These are phyloP conservation scores for Mucor piriformis DNA, from an alignment of 371 early-diverging fungal genomes.

Conservation along the genomic window DNA sequence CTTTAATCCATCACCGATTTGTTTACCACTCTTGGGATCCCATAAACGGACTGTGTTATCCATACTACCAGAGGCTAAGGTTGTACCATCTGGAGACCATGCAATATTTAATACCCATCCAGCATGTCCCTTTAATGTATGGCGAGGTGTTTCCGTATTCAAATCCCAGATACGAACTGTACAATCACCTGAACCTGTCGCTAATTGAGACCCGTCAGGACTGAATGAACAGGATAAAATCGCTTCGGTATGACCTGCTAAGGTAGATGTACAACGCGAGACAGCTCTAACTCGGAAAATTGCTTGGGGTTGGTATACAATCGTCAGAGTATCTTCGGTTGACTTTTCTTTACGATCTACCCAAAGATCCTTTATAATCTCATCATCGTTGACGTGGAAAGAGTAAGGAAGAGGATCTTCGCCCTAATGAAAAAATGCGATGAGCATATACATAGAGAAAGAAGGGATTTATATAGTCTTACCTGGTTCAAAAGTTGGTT, in stretches of 20 bases:
- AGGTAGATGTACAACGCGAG: conserved; percentile 84
- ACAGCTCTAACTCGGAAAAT: conserved; percentile 92
- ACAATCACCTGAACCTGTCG: conserved; percentile 95
- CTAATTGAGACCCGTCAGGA: conserved; percentile 91
- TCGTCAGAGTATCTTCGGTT: conserved; percentile 83
- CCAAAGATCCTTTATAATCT: conserved; percentile 75
- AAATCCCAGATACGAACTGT: conserved; percentile 98
- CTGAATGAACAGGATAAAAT: conserved; percentile 87
- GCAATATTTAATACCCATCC: conserved; percentile 94
- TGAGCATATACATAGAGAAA: no score
- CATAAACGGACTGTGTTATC: conserved; percentile 90
- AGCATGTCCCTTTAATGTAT: conserved; percentile 77
- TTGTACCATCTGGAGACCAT: conserved; percentile 90
- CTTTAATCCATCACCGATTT: conserved; percentile 76
- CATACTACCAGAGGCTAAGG: conserved; percentile 93
- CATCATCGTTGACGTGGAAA: conserved; percentile 85
- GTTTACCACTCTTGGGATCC: conserved; percentile 84
- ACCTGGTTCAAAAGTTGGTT: conserved; percentile 90
- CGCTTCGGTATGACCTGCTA: conserved; percentile 94
- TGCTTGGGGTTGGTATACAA: conserved; percentile 93
- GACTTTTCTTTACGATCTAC: conserved; percentile 75
- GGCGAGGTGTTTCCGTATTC: conserved; percentile 88
- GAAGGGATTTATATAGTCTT: conserved; percentile 19
- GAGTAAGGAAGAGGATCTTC: conserved; percentile 91
- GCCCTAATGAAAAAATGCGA: conserved; percentile 23